Conservation (phyloP, 805 yeast species). For the Cyberlindnera veronae region DNA sequence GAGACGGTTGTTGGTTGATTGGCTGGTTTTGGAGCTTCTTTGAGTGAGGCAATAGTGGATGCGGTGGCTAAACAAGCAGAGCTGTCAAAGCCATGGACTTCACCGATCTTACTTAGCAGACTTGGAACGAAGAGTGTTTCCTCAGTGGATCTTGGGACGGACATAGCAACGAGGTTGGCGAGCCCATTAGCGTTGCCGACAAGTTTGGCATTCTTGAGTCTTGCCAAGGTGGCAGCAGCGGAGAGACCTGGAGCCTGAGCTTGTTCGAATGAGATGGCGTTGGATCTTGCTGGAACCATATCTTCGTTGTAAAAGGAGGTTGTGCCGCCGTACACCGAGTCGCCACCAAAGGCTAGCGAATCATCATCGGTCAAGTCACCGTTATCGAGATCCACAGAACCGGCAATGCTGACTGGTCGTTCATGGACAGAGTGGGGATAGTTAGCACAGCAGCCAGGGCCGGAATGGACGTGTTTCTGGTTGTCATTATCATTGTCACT, state of each 20-base stretch:
- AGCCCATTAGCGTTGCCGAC: constrained; percentile 28
- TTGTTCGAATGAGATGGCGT: constrained; percentile 49
- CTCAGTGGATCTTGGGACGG: constrained; percentile 74
- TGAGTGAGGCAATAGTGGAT: constrained; percentile 64
- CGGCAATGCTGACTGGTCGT: constrained; percentile 61
- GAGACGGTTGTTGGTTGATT: constrained; percentile 23
- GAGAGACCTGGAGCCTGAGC: constrained; percentile 75
- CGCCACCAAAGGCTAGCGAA: constrained; percentile 24
- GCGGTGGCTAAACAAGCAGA: constrained; percentile 71
- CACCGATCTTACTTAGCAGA: constrained; percentile 63
- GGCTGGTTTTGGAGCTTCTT: constrained; percentile 38
- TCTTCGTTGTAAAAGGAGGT: constrained; percentile 11
- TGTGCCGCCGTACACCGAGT: constrained; percentile 6
- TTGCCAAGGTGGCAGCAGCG: constrained; percentile 59
- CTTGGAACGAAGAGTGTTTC: constrained; percentile 76
- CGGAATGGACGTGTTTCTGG: constrained; percentile 39
- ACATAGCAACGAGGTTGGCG: constrained; percentile 61
- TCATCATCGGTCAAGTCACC: constrained; percentile 46
- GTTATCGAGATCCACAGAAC: constrained; percentile 47
- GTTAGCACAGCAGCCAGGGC: constrained; percentile 55
- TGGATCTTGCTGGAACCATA: constrained; percentile 3
- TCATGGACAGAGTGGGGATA: constrained; percentile 55
- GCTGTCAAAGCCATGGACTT: constrained; percentile 67
- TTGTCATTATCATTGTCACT: constrained; percentile 21
- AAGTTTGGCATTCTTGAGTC: constrained; percentile 40